Percentiles rank a stretch among this genome's conserved stretches.
Evolutionary conservation across 176 grass and related monocot species (phyloP).

Genomic region (Bolboschoenus planiculmis): DNA sequence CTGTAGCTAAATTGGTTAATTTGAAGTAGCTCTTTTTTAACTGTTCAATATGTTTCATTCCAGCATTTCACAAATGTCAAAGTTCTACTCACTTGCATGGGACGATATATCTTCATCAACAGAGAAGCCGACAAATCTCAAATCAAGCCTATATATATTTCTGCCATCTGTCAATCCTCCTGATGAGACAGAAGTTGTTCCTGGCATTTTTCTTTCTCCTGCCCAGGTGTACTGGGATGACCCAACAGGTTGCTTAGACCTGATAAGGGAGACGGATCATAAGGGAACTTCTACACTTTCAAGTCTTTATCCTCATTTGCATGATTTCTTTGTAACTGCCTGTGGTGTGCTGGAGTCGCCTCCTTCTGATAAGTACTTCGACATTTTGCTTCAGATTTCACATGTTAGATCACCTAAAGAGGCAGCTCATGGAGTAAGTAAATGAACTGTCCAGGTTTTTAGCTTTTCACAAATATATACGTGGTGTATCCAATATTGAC

Average conservation of each 20-base stretch:
- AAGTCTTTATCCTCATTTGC: slow-evolving; percentile 18
- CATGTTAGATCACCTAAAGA: slow-evolving; percentile 21
- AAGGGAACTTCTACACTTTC: slow-evolving; percentile 7
- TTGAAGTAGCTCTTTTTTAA: neutral
- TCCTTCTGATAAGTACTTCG: slow-evolving; percentile 27
- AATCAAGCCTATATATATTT: slow-evolving; percentile 32
- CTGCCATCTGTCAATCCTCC: slow-evolving; percentile 5
- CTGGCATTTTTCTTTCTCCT: slow-evolving; percentile 29
- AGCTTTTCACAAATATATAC: neutral
- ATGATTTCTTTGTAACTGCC: slow-evolving; percentile 35
- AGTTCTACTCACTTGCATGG: slow-evolving; percentile 22
- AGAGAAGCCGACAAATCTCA: slow-evolving; percentile 8
- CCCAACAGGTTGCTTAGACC: slow-evolving; percentile 27
- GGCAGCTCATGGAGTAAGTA: slow-evolving; percentile 37
- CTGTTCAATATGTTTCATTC: slow-evolving; percentile 8
- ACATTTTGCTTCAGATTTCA: slow-evolving; percentile 31
- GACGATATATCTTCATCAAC: slow-evolving; percentile 18
- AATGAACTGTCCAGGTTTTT: neutral
- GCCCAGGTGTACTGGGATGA: slow-evolving; percentile 28
- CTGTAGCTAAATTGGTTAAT: neutral
- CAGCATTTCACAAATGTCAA: slow-evolving; percentile 37
- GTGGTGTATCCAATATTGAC: neutral
- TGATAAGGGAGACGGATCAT: slow-evolving; percentile 20
- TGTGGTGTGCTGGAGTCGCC: slow-evolving; percentile 31
- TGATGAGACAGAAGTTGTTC: slow-evolving; percentile 7